These are phyloP conservation scores for Thelonectria rubi DNA, from an alignment of 2,329 filamentous ascomycete species.

Conservation along the genomic window DNA sequence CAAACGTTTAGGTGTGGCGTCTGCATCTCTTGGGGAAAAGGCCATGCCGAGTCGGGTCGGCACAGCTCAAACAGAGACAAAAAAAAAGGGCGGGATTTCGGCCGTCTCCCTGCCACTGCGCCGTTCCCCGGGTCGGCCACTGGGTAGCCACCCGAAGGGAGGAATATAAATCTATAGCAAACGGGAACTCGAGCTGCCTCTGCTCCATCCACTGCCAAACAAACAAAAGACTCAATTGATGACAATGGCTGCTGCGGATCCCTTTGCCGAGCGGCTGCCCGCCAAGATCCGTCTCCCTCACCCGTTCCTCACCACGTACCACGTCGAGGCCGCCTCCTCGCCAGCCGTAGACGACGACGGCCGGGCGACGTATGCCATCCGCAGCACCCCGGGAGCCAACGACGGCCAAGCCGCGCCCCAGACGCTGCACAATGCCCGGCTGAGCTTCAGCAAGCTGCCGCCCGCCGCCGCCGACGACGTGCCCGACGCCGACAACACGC, in stretches of 20 bases:
- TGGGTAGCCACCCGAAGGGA: neutral
- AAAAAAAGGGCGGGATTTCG: neutral
- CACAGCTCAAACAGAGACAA: neutral
- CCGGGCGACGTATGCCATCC: slow-evolving; percentile 34
- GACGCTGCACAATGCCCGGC: slow-evolving; percentile 31
- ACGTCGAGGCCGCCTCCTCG: slow-evolving; percentile 30
- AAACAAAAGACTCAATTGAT: neutral
- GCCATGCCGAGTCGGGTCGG: neutral
- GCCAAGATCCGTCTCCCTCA: slow-evolving; percentile 56
- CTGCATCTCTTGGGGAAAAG: neutral
- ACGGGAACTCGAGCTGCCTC: too few relatives aligned
- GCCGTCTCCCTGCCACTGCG: too few relatives aligned
- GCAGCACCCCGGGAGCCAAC: slow-evolving; percentile 25
- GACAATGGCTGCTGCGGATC: slow-evolving; percentile 32
- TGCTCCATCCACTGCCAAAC: too few relatives aligned
- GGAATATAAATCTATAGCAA: slow-evolving; percentile 12
- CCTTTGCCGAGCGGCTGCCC: slow-evolving; percentile 33
- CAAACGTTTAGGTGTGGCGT: slow-evolving; percentile 2
- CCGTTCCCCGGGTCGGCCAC: slow-evolving; percentile 10
- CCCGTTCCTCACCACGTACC: slow-evolving; percentile 40
- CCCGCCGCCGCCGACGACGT: slow-evolving; percentile 36
- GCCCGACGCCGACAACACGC: slow-evolving; percentile 47
- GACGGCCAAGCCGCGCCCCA: slow-evolving; percentile 33
- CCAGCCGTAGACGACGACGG: slow-evolving; percentile 25
- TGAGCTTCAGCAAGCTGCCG: slow-evolving; percentile 34